Evolutionary conservation across 768 basidiomycete species (phyloP), one percentile per base, ranked within the genome.

Genomic region (Lanmaoa rubissima): DNA sequence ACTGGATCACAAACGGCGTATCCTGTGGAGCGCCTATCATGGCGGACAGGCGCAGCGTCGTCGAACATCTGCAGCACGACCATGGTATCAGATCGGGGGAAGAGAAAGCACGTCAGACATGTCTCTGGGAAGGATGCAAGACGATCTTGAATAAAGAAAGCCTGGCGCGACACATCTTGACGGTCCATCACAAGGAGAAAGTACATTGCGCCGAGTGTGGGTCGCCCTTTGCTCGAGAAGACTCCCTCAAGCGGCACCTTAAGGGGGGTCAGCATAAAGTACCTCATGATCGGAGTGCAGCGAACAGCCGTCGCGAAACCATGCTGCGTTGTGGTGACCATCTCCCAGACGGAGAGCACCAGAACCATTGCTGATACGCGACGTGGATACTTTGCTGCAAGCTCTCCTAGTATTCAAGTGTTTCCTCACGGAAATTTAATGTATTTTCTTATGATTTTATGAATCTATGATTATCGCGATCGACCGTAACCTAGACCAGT

Each of bases 61-160:
- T 52, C 11, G 50, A 54, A 10, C 68, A 69, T 26, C 16, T 69
- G 1, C 58, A 70, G 2, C 11, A 19, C 0, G 5, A 0, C 0
- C 68, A 69, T 34, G 53, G 49, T 1, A 51, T 69, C 35, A 49
- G 12, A 35, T 32, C 60, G 0, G 62, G 69, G 1, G 59, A 62
- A 2, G 66, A 70, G 5, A 67, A 63, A 11, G 19, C 48, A 14
- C 46, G 48, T 1, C 55, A 52, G 31, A 9, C 6, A 9, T 71
- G 70, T 47, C 4, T 3, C 2, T 73, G 70, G 71, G 39, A 53
- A 0, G 21, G 24, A 1, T 73, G 70, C 24, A 34, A 0, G 10
- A 61, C 32, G 34, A 14, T 1, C 3, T 55, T 71, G 60, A 72
- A 71, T 3, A 71, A 58, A 28, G 71, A 73, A 45, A 73, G 69